Base-by-base conservation (phyloP, 2,329 filamentous ascomycete genomes). In the Xylaria sp. region DNA sequence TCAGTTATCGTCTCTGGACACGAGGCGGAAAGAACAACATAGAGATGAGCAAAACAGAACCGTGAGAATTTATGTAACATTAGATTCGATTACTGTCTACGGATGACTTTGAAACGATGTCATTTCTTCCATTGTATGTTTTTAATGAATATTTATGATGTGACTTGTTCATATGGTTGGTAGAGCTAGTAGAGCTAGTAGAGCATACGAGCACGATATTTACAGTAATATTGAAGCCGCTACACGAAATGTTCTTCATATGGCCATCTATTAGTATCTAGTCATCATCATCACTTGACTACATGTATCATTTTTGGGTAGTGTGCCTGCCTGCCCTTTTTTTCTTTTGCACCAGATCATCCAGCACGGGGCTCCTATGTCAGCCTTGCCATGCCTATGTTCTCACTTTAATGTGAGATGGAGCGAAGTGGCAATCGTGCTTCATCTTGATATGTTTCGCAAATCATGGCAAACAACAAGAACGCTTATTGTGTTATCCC, bases 401-500 rank as follows among this genome's bases (percentile, higher is more conserved):
- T 44, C 48, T 61, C 31, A 53, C 62, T 66, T 62, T 59, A 44
- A 42, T 40, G 61, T 56, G 63, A 46, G 60, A 57, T 62, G 58
- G 53, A 54, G 44, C 49, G 62, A 42, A 42, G 13, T 40, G 38
- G 13, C n/a, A 42, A 23, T 60, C 58, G 38, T 59, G 56, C 65
- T 66, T 59, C 69, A 68, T 70, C 69, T 36, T 68, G 62, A 57
- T 65, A 59, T 67, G 62, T 70, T 67, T 62, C 46, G 58, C 54
- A 70, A 73, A 72, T 65, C 64, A 67, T 68, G 20, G 67, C 71
- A 67, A 71, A 65, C 58, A 71, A 64, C 53, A 70, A 65, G 59
- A 72, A 64, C 70, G 70, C 74, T 74, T 61, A 70, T 23, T 70
- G 65, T 70, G 67, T 68, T 60, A 73, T 70, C 71, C 70, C 68